Conservation (phyloP, 768 basidiomycete species). For the Pseudohyphozyma bogoriensis region DNA sequence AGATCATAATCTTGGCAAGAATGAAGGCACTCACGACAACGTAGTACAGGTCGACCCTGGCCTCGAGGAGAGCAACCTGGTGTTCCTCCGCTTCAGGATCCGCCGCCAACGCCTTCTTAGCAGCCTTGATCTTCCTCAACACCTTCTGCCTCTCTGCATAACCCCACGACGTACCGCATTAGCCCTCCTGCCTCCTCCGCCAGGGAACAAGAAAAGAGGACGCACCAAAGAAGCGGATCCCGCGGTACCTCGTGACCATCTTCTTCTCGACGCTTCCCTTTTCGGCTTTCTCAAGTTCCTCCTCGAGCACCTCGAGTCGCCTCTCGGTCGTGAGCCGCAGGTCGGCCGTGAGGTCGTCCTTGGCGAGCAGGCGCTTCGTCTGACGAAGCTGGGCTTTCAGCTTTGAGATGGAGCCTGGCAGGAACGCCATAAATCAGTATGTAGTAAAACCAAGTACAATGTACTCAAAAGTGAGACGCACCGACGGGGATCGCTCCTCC, state of each 20-base stretch:
- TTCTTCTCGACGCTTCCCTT: constrained; percentile 56
- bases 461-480: background rate
- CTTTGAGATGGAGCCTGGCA: constrained; percentile 51
- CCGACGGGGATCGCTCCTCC: background rate
- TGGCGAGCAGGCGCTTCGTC: constrained; percentile 68
- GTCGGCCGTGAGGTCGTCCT: constrained; percentile 78
- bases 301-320: constrained; percentile 61
- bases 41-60: constrained; percentile 85
- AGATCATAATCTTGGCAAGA: background rate
- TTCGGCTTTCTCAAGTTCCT: constrained; percentile 53
- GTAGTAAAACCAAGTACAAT: too few species aligned
- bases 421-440: background rate
- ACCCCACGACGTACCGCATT: background rate
- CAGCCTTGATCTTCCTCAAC: constrained; percentile 59
- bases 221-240: constrained; percentile 84
- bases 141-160: constrained; percentile 74
- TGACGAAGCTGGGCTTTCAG: constrained; percentile 76
- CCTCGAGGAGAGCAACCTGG: constrained; percentile 46
- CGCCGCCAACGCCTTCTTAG: constrained; percentile 47
- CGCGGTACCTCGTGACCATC: constrained; percentile 70
- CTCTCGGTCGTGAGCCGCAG: constrained; percentile 72
- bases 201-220: background rate
- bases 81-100: background rate
- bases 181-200: background rate
- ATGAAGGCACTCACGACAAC: constrained; percentile 50